Evolutionary conservation across 2,329 filamentous ascomycete species (phyloP), one percentile per base, ranked within the genome.

Genomic region (Diplocarpon rosae): DNA sequence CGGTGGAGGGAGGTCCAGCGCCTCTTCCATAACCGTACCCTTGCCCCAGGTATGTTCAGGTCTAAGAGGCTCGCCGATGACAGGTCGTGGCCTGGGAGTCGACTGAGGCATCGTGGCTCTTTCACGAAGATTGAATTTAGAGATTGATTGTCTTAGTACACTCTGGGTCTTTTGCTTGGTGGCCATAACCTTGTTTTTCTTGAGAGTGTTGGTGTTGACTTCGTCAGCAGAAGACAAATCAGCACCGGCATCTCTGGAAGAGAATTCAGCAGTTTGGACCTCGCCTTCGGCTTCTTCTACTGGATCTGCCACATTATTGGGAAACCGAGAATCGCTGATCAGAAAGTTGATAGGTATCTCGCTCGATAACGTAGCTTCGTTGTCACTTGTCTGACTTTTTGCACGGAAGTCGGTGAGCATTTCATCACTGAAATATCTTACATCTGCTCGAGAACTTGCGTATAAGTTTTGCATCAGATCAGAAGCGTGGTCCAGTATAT

Each of bases 51-150:
- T 24, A 34, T 41, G 39, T 30, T 34, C 13, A 1, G 13, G 16
- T 11, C 34, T 24, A n/a, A 35, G 27, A 35, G 39, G 39, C 24
- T 20, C 17, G 5, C 29, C 32, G 1, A 41, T 41, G 13, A 41
- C 20, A 16, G 31, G 20, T 24, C 20, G 20, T 24, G 20, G 20
- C 20, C 20, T 24, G 20, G 20, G 20, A 7, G 20, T 24, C 20
- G 20, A 7, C 14, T n/a, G 17, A 12, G 16, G 39, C 27, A 30
- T 29, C 7, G 39, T 14, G 6, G 39, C 16, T 16, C 34, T 41
- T 12, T 34, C n/a, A 27, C 39, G 30, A 41, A 41, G 39, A 31
- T 41, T 41, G 17, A 41, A 41, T 31, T 34, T 34, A 24, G 39
- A 41, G 16, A 17, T 41, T 12, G 39, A 41, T 24, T 30, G 31